These are phyloP conservation scores for Pythium coloratum DNA, from an alignment of 352 stramenopile species.

Conservation along the genomic window DNA sequence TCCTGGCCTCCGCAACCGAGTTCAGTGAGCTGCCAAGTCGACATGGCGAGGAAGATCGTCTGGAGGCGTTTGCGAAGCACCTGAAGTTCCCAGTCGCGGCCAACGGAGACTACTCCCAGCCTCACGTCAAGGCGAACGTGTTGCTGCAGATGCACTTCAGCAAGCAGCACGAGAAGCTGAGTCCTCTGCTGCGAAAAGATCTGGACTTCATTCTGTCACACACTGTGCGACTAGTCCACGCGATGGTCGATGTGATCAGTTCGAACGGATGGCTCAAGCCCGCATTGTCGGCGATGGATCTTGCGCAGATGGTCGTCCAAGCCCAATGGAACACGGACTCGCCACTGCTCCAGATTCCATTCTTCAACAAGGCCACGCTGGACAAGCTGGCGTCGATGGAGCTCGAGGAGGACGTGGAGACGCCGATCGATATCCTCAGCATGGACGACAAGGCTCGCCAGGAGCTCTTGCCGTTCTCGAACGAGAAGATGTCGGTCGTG, in stretches of 20 bases:
- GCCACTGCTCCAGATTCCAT: slow-evolving; percentile 95
- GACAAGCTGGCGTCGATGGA: slow-evolving; percentile 53
- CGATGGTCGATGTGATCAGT: slow-evolving; percentile 99
- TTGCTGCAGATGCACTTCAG: slow-evolving; percentile 98
- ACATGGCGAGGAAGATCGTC: slow-evolving; percentile 92
- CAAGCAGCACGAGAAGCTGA: slow-evolving; percentile 89
- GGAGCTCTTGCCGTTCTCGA: slow-evolving; percentile 88
- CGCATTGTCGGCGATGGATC: slow-evolving; percentile 97
- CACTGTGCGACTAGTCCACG: slow-evolving; percentile 94
- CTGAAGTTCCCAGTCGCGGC: slow-evolving; percentile 91
- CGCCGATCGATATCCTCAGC: slow-evolving; percentile 84
- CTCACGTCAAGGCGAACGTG: slow-evolving; percentile 96
- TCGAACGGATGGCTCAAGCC: slow-evolving; percentile 99
- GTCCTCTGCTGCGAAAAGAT: slow-evolving; percentile 91
- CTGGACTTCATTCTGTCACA: slow-evolving; percentile 91
- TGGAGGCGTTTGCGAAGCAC: slow-evolving; percentile 94
- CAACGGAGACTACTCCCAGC: slow-evolving; percentile 88
- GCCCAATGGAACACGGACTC: slow-evolving; percentile 98
- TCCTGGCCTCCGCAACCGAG: slow-evolving; percentile 96
- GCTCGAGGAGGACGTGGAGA: slow-evolving; percentile 75
- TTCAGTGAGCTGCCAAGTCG: slow-evolving; percentile 94
- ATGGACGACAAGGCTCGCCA: slow-evolving; percentile 93
- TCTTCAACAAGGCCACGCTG: slow-evolving; percentile 93
- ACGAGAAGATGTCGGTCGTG: slow-evolving; percentile 95
- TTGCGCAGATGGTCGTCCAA: slow-evolving; percentile 99